Base-by-base conservation (phyloP, 345 rosid species). In the Boechera retrofracta region DNA sequence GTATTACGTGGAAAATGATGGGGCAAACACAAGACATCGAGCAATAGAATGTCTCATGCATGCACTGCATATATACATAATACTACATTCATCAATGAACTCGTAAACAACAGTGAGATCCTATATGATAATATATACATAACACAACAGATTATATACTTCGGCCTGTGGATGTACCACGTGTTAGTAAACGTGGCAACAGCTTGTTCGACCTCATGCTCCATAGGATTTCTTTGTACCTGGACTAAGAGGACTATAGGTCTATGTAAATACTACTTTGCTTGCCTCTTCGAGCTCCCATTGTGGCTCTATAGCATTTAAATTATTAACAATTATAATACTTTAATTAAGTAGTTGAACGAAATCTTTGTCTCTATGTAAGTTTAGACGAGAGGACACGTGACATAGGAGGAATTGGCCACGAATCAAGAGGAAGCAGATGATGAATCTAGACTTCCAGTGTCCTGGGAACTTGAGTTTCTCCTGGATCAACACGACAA, bases 401-500 rank as follows among this genome's bases (percentile, higher is more conserved):
- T 63, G 80, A 12, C 65, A 36, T 2, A 6, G 18, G 48, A 1
- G 54, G 4, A 44, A n/a, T 11, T 45, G 0, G 76, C 76, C 80
- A 77, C 80, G 71, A 24, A 31, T 29, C 38, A 29, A 64, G 68
- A 51, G 24, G 58, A 69, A 41, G 48, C 35, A 42, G 35, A 58
- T 35, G 42, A 55, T 77, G 80, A 35, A 77, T 77, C 72, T 71
- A 64, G 80, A 77, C 80, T 71, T 71, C 80, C 80, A 36, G 12
- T 36, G 54, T 71, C 72, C 13, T 64, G 12, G 76, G 76, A 77
- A 77, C 42, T 64, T 77, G 76, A 47, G 60, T 71, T 62, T 77
- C 76, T 64, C 76, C 72, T 64, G 72, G 52, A 71, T 65, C 72
- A 36, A 71, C 60, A 47, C 48, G 51, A 76, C 56, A 42, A 52